Conservation (phyloP, 2,329 filamentous ascomycete genomes). For the Fusarium anguioides region DNA sequence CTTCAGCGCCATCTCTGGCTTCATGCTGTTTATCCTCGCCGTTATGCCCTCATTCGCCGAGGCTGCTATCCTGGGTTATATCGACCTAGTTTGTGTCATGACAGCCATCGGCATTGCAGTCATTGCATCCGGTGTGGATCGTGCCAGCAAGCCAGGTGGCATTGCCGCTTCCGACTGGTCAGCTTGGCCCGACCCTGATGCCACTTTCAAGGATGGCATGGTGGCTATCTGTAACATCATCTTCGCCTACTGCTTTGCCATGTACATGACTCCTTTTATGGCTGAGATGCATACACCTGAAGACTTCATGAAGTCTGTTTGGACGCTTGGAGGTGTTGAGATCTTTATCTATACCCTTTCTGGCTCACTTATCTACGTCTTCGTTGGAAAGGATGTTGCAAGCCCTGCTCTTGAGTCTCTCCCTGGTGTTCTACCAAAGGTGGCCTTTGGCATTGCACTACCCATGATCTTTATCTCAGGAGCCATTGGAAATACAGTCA, state of each 20-base stretch:
- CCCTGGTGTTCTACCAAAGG: slow-evolving; percentile 58
- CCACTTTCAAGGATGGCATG: slow-evolving; percentile 63
- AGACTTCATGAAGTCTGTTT: slow-evolving; percentile 61
- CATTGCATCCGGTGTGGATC: slow-evolving; percentile 65
- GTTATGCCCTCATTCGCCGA: slow-evolving; percentile 55
- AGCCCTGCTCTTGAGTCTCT: slow-evolving; percentile 74
- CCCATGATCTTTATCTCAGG: slow-evolving; percentile 77
- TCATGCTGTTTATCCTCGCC: slow-evolving; percentile 54
- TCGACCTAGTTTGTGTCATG: slow-evolving; percentile 49
- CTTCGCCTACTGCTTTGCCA: slow-evolving; percentile 69
- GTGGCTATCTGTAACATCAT: slow-evolving; percentile 72
- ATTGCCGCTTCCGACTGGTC: slow-evolving; percentile 48
- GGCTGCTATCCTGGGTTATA: slow-evolving; percentile 41
- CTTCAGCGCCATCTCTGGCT: slow-evolving; percentile 53
- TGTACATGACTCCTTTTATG: slow-evolving; percentile 59
- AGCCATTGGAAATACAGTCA: slow-evolving; percentile 65
- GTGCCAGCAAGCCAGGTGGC: slow-evolving; percentile 4
- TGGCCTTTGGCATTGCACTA: slow-evolving; percentile 60
- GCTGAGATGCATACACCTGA: slow-evolving; percentile 57
- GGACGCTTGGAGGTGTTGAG: slow-evolving; percentile 67
- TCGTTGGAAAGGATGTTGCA: slow-evolving; percentile 67
- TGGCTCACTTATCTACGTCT: slow-evolving; percentile 73
- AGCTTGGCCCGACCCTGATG: slow-evolving; percentile 52
- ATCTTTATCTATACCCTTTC: slow-evolving; percentile 71
- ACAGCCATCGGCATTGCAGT: slow-evolving; percentile 71